A percentile compares a stretch with the other conserved stretches of the same genome.
Conservation (phyloP, 148 eudicot genomes). For the Rhododendron kiyosumense region DNA sequence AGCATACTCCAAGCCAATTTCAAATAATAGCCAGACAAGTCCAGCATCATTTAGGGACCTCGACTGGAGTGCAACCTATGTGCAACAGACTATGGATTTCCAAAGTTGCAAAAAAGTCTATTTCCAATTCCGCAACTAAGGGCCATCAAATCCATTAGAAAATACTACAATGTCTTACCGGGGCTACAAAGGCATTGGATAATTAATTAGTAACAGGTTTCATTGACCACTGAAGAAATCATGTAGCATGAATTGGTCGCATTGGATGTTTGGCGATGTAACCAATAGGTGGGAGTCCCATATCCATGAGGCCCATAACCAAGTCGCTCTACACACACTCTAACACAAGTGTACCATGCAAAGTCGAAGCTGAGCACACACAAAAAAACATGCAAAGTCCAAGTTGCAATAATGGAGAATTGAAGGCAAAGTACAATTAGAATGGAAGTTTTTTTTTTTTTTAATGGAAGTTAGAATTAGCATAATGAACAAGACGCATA, state of each 20-base stretch:
- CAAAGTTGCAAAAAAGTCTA: neutral
- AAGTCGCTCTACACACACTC: neutral
- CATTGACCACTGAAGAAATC: neutral
- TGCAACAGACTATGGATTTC: neutral
- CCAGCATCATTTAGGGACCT: neutral
- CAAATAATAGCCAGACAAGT: neutral
- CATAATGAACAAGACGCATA: neutral
- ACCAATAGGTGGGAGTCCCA: too few relatives aligned
- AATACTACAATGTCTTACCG: neutral
- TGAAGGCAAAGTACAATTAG: neutral
- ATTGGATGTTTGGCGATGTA: neutral
- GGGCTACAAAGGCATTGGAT: neutral
- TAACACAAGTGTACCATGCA: neutral
- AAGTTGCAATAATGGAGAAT: neutral
- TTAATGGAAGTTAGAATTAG: neutral
- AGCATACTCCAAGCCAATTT: neutral
- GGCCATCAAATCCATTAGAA: neutral
- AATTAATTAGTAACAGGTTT: neutral
- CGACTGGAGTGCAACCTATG: neutral
- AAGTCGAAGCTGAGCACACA: neutral
- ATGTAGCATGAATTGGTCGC: neutral
- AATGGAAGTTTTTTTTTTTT: neutral
- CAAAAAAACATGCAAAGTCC: neutral
- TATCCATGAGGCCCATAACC: neutral
- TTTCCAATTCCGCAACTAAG: neutral